These are phyloP conservation scores for Dacryopinax spathularia DNA, from an alignment of 768 basidiomycete species.

Conservation along the genomic window DNA sequence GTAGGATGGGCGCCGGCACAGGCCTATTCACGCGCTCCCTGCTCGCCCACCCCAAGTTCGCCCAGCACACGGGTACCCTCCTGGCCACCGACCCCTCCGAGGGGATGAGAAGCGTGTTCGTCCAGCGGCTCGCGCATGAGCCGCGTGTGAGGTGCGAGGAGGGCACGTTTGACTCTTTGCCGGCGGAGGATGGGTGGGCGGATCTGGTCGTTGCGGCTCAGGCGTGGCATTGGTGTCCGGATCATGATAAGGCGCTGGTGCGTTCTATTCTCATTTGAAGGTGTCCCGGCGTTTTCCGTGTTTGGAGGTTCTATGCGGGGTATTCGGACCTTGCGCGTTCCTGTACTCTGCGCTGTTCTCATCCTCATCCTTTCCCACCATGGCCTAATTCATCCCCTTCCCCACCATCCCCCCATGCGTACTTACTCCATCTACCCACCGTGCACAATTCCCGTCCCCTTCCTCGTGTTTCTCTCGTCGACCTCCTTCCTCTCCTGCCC, in stretches of 20 bases:
- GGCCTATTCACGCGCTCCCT: slow-evolving; percentile 81
- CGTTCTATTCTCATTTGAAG: slow-evolving; percentile 8
- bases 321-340: neutral
- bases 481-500: neutral
- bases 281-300: neutral
- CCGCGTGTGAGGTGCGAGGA: slow-evolving; percentile 39
- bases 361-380: neutral
- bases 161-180: slow-evolving; percentile 56
- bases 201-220: slow-evolving; percentile 69
- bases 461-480: neutral
- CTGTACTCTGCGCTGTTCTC: neutral
- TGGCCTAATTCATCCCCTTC: neutral
- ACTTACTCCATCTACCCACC: neutral
- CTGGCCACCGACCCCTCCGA: slow-evolving; percentile 65
- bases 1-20: slow-evolving; percentile 69
- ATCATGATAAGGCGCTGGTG: slow-evolving; percentile 52
- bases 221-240: slow-evolving; percentile 91
- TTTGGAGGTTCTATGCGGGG: too few relatives aligned
- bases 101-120: slow-evolving; percentile 72
- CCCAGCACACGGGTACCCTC: slow-evolving; percentile 36
- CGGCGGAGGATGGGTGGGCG: slow-evolving; percentile 52
- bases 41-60: slow-evolving; percentile 46
- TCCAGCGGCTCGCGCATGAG: slow-evolving; percentile 32
- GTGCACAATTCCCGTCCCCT: neutral
- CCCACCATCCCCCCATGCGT: neutral